Conservation (phyloP, 2,329 filamentous ascomycete species). For the Botryotinia calthae region DNA sequence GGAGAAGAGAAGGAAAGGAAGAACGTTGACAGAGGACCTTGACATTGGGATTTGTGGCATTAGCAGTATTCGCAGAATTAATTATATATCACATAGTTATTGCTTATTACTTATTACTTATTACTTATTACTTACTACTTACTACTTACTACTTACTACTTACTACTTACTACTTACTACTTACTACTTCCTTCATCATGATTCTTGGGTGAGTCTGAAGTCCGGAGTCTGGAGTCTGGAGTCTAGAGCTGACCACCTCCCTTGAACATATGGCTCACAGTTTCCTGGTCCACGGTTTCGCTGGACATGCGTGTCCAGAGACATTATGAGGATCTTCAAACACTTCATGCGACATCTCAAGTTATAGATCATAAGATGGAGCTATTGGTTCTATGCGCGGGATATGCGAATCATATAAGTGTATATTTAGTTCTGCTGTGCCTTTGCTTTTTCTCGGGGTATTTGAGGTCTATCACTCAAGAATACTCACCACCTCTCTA, state of each 20-base stretch:
- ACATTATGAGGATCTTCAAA: neutral
- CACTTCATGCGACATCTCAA: slow-evolving; percentile 1
- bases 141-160: no score
- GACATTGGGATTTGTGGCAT: neutral
- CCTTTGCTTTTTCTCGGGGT: neutral
- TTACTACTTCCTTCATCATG: no score
- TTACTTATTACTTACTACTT: no score
- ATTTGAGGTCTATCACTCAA: neutral
- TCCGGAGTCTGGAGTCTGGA: no score
- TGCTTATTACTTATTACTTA: no score
- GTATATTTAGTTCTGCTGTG: neutral
- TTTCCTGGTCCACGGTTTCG: no score
- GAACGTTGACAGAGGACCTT: no score
- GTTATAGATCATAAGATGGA: neutral
- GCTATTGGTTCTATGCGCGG: neutral
- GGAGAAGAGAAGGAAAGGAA: neutral
- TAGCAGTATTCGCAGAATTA: no score
- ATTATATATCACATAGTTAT: no score
- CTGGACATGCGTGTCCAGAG: neutral
- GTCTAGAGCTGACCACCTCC: no score
- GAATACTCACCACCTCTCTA: neutral
- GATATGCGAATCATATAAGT: neutral
- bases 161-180: no score
- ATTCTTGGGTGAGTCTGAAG: neutral
- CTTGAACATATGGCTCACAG: no score